Conservation (phyloP, 2,329 filamentous ascomycete genomes). For the Furcasterigmium sp. region DNA sequence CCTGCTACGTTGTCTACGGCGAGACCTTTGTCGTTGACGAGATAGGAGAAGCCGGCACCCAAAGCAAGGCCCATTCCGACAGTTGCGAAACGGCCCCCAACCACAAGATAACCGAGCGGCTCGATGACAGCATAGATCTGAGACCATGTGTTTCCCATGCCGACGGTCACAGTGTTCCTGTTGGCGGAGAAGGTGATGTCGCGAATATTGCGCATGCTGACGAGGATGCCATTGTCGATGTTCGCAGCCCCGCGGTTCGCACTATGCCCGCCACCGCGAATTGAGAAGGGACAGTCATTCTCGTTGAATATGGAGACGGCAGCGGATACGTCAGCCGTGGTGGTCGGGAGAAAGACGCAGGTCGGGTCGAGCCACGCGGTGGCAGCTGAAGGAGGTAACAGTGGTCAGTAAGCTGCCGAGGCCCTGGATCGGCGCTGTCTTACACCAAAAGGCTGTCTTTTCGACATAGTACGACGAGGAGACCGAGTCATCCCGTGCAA, state of each 20-base stretch:
- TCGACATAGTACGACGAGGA: background rate
- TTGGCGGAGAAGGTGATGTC: constrained; percentile 5
- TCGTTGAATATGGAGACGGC: constrained; percentile 2
- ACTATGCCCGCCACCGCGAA: constrained; percentile 10
- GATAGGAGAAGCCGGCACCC: background rate
- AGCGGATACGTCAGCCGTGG: background rate
- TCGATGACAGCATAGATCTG: constrained; percentile 9
- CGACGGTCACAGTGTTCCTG: constrained; percentile 3
- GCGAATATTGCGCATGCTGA: constrained; percentile 9
- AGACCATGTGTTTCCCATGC: constrained; percentile 7
- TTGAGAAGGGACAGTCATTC: constrained; percentile 9
- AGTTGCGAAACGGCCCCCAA: constrained; percentile 7
- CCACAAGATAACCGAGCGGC: constrained; percentile 6
- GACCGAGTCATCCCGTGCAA: background rate
- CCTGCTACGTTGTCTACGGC: background rate
- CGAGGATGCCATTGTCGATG: constrained; percentile 10
- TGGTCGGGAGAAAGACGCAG: background rate
- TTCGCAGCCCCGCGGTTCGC: constrained; percentile 11
- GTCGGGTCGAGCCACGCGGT: background rate
- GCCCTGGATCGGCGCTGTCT: background rate
- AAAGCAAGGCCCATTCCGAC: constrained; percentile 10
- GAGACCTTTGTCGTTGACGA: background rate
- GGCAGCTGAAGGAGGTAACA: background rate
- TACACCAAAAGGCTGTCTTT: background rate
- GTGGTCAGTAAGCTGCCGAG: background rate